Percentiles rank a stretch among this genome's conserved stretches.
These are phyloP conservation scores for Thinopyrum elongatum DNA, from an alignment of 176 grass and related monocot species.

Conservation along the genomic window DNA sequence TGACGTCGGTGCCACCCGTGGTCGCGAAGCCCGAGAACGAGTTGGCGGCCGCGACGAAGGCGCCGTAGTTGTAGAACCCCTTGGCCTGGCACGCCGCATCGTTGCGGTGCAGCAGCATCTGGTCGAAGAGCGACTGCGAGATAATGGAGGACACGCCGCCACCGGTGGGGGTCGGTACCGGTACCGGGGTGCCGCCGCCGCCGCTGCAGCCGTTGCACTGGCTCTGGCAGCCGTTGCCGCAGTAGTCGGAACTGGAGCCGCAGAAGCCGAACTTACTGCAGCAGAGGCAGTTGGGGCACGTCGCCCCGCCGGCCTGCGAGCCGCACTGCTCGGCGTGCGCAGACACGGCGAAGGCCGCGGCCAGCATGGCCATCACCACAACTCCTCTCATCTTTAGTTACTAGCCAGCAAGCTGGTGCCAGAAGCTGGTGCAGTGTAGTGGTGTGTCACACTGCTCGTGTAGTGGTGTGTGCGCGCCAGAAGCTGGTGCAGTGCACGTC, in stretches of 20 bases:
- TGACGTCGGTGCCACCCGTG: not conserved
- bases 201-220: conserved; percentile 1
- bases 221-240: conserved; percentile 1
- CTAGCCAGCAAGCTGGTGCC: too few species aligned
- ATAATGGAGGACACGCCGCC: conserved; percentile 41
- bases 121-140: conserved; percentile 32
- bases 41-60: conserved; percentile 49
- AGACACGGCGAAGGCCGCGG: not conserved
- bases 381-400: conserved; percentile 5
- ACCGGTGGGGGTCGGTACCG: not conserved
- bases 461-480: not conserved
- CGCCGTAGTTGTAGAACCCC: conserved; percentile 54
- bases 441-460: not conserved
- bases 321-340: not conserved
- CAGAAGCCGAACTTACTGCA: not conserved
- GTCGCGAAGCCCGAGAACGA: conserved; percentile 37
- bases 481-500: not conserved
- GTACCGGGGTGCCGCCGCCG: not conserved
- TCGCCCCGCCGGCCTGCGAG: conserved; percentile 11
- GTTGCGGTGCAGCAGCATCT: conserved; percentile 57
- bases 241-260: not conserved
- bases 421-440: too few species aligned
- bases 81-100: conserved; percentile 27
- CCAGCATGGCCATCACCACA: not conserved
- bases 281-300: conserved; percentile 10